Evolutionary conservation across 257 asterid genomes (phyloP), one percentile per base, ranked within the genome.

Genomic region (Lycium barbarum): DNA sequence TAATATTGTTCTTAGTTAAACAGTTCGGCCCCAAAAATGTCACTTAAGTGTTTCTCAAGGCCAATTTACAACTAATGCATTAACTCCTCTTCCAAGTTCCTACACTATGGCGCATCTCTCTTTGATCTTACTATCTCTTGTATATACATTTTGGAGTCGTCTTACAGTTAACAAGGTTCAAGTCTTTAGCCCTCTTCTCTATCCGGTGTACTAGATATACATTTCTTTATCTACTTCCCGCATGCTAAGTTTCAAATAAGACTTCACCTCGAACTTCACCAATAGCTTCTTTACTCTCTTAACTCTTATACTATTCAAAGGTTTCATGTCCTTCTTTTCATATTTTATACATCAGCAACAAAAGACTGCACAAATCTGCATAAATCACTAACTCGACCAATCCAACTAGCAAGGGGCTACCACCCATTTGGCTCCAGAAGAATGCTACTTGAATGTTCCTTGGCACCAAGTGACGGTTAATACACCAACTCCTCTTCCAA

Each of bases 401-500:
- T 73, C 81, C 81, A 73, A 73, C 20, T 47, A 47, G 38, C 80
- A 73, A 73, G 58, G 80, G 36, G 55, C 57, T 72, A 57, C 59
- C n/a, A 73, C 81, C 38, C 59, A 47, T 20, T 73, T 73, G 81
- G 61, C n/a, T 73, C n/a, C 20, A 73, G 61, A 73, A 20, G 20
- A 47, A 73, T 73, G 81, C 43, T 73, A 47, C 81, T 20, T 20
- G 58, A 73, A 20, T 47, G 7, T 73, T 73, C 47, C 12, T 73
- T 7, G 43, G 61, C 38, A 73, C 61, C 59, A 20, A 47, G 58
- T 11, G 6, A 20, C 8, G 12, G 40, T n/a, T 22, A 47, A 73
- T 73, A 72, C n/a, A 72, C n/a, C 59, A 68, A 68, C n/a, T 72
- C 57, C 80, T 47, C 81, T 73, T 47, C 81, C 81, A 20, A 73